Base-by-base conservation (phyloP, 164 flowering plant species). In the Santalum album region DNA sequence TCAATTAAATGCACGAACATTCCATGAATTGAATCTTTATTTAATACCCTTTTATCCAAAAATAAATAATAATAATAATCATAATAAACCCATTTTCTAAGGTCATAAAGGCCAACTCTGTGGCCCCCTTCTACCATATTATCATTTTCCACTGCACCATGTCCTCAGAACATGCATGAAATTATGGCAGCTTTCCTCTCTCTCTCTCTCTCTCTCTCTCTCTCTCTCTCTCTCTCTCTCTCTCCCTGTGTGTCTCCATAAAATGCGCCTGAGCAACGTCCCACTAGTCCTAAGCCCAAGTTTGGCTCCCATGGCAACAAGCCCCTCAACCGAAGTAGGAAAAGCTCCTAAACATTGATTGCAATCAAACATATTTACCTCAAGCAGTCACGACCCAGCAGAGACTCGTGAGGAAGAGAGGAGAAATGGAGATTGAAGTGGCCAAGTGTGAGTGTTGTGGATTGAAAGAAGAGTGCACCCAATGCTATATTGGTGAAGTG, bases 361-460 rank as follows among this genome's bases (percentile, higher is more conserved):
- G 50, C n/a, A 35, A 59, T 60, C 62, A 58, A 63, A 63, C 57
- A 51, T 54, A 53, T 57, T 23, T 29, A 58, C n/a, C 16, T 60
- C 54, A 58, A 62, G 24, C 61, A 43, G 16, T 34, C 22, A 44
- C n/a, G n/a, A n/a, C n/a, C n/a, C n/a, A n/a, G n/a, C n/a, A n/a
- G n/a, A n/a, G n/a, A n/a, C n/a, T n/a, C n/a, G n/a, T n/a, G n/a
- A n/a, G n/a, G n/a, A n/a, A n/a, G n/a, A n/a, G n/a, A n/a, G n/a
- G n/a, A n/a, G n/a, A n/a, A n/a, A 90, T 90, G 98, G 98, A 90
- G 51, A 79, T 81, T 35, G 92, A 87, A 57, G 58, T 71, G 47
- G 96, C 59, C 14, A 81, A 75, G 75, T 91, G 98, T 52, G 98
- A 88, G 76, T 91, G 98, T 32, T 91, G 98, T 62, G 98, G 92